phyloP scores from a whole-genome alignment of 208 protist species.

The Crithidia fasciculata region DNA sequence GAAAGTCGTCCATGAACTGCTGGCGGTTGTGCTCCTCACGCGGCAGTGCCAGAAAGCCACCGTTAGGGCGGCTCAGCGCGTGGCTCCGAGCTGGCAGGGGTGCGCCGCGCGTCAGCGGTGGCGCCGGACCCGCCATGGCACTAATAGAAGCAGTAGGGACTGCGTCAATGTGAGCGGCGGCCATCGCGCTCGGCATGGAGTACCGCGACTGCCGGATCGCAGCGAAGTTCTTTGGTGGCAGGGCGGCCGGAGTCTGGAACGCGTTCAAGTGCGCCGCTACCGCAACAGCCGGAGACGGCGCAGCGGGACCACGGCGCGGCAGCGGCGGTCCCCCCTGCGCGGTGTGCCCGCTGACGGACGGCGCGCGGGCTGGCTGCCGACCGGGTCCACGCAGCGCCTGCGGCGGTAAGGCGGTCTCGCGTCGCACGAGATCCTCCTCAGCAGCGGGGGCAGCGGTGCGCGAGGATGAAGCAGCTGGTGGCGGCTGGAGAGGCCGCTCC shows the following conservation, averaged over 20 bases:
- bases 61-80: constrained; percentile 29
- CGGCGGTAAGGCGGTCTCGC: neutral
- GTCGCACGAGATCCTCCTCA: constrained; percentile 19
- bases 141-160: neutral
- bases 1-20: constrained; percentile 85
- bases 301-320: constrained; percentile 64
- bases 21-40: constrained; percentile 69
- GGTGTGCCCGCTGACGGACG: constrained; percentile 58
- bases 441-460: constrained; percentile 1
- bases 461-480: neutral
- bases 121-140: neutral
- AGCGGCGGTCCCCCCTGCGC: constrained; percentile 69
- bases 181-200: constrained; percentile 59
- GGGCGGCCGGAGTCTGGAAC: constrained; percentile 38
- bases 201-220: constrained; percentile 47
- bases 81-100: constrained; percentile 11
- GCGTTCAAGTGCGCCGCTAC: constrained; percentile 15
- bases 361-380: constrained; percentile 33
- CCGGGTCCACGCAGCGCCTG: constrained; percentile 23
- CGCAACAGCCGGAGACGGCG: constrained; percentile 25
- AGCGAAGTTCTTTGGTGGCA: constrained; percentile 46
- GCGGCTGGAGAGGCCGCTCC: neutral
- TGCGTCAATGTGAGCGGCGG: neutral
- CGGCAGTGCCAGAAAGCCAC: constrained; percentile 79
- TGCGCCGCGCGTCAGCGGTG: neutral